These are phyloP conservation scores for Fusarium sulawesiense DNA, from an alignment of 2,329 filamentous ascomycete species.

Conservation along the genomic window DNA sequence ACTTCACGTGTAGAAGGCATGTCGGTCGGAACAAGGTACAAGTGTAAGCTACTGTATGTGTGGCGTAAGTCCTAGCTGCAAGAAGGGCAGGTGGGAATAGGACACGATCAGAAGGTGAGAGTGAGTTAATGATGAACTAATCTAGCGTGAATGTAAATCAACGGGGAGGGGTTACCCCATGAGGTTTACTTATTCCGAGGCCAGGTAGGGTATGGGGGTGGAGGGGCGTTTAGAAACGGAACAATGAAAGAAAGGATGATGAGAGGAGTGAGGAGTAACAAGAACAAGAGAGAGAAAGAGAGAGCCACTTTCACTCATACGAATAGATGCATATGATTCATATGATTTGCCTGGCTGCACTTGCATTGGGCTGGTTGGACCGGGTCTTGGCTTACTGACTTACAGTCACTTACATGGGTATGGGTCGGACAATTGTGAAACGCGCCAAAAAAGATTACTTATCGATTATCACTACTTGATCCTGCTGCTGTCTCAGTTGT, in stretches of 20 bases:
- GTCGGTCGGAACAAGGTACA: neutral
- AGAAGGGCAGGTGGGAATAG: slow-evolving; percentile 6
- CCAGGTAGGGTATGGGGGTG: neutral
- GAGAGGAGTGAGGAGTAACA: neutral
- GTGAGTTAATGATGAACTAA: slow-evolving; percentile 9
- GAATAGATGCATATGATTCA: slow-evolving; percentile 27
- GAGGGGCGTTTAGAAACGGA: slow-evolving; percentile 9
- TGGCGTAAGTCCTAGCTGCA: neutral
- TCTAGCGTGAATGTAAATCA: slow-evolving; percentile 24
- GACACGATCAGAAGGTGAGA: slow-evolving; percentile 3
- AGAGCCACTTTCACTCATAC: slow-evolving; percentile 21
- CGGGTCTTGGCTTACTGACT: slow-evolving; percentile 13
- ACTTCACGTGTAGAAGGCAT: slow-evolving; percentile 3
- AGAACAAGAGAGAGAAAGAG: neutral
- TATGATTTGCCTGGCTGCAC: slow-evolving; percentile 13
- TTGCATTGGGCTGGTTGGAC: neutral
- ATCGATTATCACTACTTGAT: slow-evolving; percentile 32
- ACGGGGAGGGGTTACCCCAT: slow-evolving; percentile 42
- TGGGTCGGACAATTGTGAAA: slow-evolving; percentile 31
- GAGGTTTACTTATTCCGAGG: slow-evolving; percentile 36
- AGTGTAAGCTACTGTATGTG: slow-evolving; percentile 4
- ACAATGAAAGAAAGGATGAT: neutral
- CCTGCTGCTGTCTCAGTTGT: slow-evolving; percentile 2
- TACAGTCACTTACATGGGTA: slow-evolving; percentile 28
- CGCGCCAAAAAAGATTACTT: slow-evolving; percentile 23